Conservation (phyloP, 441 rosid genomes). For the Croton laevigatus region DNA sequence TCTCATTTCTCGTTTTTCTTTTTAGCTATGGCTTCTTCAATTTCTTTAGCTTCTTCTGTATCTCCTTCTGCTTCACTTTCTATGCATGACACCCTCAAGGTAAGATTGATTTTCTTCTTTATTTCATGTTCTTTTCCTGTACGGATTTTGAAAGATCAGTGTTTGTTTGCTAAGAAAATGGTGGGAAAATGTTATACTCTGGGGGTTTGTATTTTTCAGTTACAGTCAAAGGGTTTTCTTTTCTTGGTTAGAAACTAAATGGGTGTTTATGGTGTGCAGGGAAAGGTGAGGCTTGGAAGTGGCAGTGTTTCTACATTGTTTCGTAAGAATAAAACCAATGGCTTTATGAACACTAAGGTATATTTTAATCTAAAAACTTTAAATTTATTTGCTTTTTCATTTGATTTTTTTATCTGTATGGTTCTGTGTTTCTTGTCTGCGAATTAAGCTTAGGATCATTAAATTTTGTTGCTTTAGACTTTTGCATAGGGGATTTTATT, state of each 20-base stretch:
- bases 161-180: background rate
- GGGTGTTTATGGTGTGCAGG: constrained; percentile 32
- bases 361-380: background rate
- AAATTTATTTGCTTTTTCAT: background rate
- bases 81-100: constrained; percentile 54
- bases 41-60: constrained; percentile 56
- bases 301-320: constrained; percentile 7
- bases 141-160: background rate
- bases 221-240: background rate
- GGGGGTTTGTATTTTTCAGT: background rate
- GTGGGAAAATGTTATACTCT: background rate
- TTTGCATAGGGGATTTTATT: too few species aligned
- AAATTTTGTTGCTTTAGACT: background rate
- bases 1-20: background rate
- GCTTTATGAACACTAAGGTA: constrained; percentile 2
- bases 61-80: constrained; percentile 48
- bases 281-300: constrained; percentile 52
- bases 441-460: too few species aligned
- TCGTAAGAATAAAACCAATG: background rate
- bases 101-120: constrained; percentile 11
- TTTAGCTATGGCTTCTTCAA: constrained; percentile 53
- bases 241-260: background rate
- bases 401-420: background rate
- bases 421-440: background rate
- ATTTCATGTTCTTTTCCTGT: background rate